phyloP scores from a whole-genome alignment of 169 alveolate genomes.

The Plasmodium inui region DNA sequence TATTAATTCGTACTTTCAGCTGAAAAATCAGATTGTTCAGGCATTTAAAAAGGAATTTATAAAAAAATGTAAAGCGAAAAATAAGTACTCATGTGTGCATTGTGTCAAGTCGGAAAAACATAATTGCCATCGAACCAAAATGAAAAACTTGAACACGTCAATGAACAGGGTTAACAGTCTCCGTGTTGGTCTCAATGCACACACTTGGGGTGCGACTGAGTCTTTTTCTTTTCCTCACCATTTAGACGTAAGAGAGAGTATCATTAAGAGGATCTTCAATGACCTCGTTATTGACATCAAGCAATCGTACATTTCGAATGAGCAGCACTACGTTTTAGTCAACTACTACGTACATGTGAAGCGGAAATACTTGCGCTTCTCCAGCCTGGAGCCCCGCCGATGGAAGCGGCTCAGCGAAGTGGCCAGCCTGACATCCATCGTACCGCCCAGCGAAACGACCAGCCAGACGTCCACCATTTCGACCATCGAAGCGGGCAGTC shows the following conservation, averaged over 20 bases:
- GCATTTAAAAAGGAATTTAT: constrained; percentile 33
- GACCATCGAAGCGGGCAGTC: neutral
- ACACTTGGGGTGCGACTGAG: neutral
- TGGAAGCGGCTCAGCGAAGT: neutral
- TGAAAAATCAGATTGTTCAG: constrained; percentile 9
- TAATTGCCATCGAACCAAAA: neutral
- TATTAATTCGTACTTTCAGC: neutral
- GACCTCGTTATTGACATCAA: constrained; percentile 36
- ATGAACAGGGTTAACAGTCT: constrained; percentile 4
- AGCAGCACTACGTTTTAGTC: constrained; percentile 46
- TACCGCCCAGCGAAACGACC: neutral
- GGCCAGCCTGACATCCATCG: neutral
- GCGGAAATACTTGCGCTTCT: constrained; percentile 18
- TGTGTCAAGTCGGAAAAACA: neutral
- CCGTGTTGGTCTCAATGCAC: neutral
- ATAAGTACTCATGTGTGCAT: neutral
- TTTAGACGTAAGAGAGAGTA: constrained; percentile 30
- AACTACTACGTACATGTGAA: constrained; percentile 38
- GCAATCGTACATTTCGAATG: constrained; percentile 49
- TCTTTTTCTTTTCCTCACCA: neutral
- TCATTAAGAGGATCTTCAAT: constrained; percentile 28
- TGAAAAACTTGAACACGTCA: constrained; percentile 7
- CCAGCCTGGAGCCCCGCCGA: constrained; percentile 1
- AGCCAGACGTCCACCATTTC: too few relatives aligned
- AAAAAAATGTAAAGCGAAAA: constrained; percentile 32